These are phyloP conservation scores for Neurospora tetrasperma DNA, from an alignment of 495 filamentous ascomycete genomes.

Conservation along the genomic window DNA sequence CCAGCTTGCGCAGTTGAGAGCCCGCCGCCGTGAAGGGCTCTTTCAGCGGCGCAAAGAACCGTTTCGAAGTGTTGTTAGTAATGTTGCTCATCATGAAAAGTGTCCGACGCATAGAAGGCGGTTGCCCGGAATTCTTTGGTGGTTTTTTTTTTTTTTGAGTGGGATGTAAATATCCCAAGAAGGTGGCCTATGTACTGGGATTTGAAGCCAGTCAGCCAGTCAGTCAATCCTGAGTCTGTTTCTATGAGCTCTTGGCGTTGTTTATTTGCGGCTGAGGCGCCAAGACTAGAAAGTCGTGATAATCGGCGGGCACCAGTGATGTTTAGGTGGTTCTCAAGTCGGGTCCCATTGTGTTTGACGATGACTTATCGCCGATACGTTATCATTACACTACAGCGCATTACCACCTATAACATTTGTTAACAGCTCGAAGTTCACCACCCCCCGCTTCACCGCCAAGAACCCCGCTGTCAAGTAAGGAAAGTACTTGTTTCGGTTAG, in stretches of 20 bases:
- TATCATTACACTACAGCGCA: background rate
- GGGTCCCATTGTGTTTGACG: background rate
- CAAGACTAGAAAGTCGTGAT: background rate
- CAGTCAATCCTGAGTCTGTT: too few relatives aligned
- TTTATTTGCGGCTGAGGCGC: background rate
- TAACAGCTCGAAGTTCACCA: background rate
- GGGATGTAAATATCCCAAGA: background rate
- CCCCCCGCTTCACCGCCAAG: background rate
- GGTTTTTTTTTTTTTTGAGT: background rate
- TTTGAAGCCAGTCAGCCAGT: background rate
- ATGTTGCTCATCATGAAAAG: background rate
- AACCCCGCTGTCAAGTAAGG: background rate
- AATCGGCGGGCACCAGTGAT: background rate
- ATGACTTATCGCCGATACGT: background rate
- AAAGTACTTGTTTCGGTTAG: background rate
- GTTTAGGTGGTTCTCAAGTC: background rate
- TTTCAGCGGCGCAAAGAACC: constrained; percentile 30
- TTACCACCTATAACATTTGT: background rate
- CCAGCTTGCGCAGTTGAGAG: constrained; percentile 43
- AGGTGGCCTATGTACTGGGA: background rate
- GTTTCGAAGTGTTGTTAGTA: background rate
- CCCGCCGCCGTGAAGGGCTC: constrained; percentile 11
- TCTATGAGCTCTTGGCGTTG: background rate
- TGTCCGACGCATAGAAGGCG: background rate
- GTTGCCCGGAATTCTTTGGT: background rate